These are phyloP conservation scores for Pythium brassicae DNA, from an alignment of 352 stramenopile species.

Conservation along the genomic window DNA sequence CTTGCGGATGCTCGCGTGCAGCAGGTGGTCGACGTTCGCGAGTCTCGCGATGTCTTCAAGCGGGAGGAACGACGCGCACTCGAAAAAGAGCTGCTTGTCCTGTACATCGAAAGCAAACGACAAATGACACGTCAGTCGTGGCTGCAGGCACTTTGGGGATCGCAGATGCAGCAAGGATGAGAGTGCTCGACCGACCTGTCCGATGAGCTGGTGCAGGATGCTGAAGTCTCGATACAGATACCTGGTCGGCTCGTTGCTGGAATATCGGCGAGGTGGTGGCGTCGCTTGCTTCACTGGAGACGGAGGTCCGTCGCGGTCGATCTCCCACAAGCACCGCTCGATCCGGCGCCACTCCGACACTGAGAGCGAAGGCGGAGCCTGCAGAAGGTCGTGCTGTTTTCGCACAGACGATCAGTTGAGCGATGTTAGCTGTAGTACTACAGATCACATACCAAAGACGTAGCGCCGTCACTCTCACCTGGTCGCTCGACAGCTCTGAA, in stretches of 20 bases:
- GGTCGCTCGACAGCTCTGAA: no score
- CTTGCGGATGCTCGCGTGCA: constrained; percentile 15
- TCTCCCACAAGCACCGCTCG: constrained; percentile 54
- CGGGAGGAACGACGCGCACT: constrained; percentile 38
- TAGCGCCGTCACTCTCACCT: no score
- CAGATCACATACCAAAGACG: no score
- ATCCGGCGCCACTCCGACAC: constrained; percentile 46
- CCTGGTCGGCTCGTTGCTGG: neutral
- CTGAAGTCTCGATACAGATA: neutral
- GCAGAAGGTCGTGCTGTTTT: constrained; percentile 2
- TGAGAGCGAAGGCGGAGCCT: constrained; percentile 12
- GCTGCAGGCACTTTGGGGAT: neutral
- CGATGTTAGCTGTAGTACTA: no score
- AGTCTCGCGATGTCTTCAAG: constrained; percentile 43
- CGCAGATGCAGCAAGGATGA: neutral
- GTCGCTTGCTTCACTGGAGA: constrained; percentile 2
- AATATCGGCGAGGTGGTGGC: constrained; percentile 8
- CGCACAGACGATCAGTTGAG: neutral
- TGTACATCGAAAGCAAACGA: constrained; percentile 2
- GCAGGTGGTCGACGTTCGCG: constrained; percentile 21
- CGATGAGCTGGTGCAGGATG: constrained; percentile 1
- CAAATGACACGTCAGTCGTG: neutral
- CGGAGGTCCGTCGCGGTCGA: constrained; percentile 25
- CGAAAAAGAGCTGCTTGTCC: constrained; percentile 28
- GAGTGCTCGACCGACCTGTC: neutral